These are phyloP conservation scores for Pulicaria dysenterica DNA, from an alignment of 129 eudicot species.

Conservation along the genomic window DNA sequence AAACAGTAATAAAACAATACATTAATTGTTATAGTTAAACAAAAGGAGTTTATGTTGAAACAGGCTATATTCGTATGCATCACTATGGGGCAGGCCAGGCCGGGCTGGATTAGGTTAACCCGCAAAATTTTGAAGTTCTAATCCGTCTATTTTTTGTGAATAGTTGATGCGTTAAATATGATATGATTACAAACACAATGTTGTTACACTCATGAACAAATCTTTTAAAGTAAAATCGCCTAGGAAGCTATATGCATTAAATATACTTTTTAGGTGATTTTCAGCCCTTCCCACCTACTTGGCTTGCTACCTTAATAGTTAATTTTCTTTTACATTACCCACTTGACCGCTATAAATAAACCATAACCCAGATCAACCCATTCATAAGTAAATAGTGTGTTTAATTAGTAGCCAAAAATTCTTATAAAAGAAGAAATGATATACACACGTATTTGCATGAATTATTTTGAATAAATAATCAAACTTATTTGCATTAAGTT, in stretches of 20 bases:
- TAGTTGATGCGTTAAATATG: neutral
- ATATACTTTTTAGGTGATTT: neutral
- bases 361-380: neutral
- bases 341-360: neutral
- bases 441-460: slow-evolving; percentile 17
- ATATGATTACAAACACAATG: slow-evolving; percentile 3
- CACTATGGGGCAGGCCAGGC: neutral
- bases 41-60: neutral
- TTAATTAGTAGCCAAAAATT: neutral
- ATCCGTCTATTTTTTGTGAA: neutral
- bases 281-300: neutral
- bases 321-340: neutral
- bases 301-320: too few relatives aligned
- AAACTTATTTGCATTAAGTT: slow-evolving; percentile 14
- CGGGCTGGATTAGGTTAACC: neutral
- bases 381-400: slow-evolving; percentile 1
- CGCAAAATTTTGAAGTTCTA: neutral
- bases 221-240: neutral
- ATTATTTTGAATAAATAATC: neutral
- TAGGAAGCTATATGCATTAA: neutral
- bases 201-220: neutral
- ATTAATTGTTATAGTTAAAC: neutral
- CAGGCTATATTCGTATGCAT: neutral
- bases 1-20: slow-evolving; percentile 10
- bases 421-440: neutral